Percentiles rank a stretch among this genome's conserved stretches.
Conservation (phyloP, 2,329 filamentous ascomycete species). For the Curvularia lunata region DNA sequence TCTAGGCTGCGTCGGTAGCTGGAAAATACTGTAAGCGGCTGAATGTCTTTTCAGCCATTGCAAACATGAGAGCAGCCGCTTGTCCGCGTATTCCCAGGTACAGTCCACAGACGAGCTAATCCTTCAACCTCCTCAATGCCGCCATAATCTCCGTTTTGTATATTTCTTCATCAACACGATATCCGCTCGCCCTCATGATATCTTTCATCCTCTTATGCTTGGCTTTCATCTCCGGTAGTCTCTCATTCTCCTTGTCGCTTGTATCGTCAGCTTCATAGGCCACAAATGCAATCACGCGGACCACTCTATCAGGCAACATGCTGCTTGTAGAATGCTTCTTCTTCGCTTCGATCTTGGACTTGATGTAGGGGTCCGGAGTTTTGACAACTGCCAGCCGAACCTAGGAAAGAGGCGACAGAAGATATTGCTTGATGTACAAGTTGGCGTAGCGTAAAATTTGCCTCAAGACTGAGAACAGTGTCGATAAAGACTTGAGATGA, state of each 20-base stretch:
- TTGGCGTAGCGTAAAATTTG: background rate
- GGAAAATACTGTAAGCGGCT: background rate
- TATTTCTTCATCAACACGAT: conserved; percentile 1
- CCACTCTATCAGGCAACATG: background rate
- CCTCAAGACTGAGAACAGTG: background rate
- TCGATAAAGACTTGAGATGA: background rate
- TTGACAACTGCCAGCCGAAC: background rate
- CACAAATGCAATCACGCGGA: conserved; percentile 7
- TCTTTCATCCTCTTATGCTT: conserved; percentile 15
- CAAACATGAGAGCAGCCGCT: background rate
- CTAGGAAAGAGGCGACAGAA: background rate
- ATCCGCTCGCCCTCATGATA: background rate
- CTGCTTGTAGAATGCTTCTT: too few relatives aligned
- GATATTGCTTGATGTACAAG: background rate
- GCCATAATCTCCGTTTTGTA: conserved; percentile 13
- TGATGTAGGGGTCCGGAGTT: conserved; percentile 1
- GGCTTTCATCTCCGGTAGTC: conserved; percentile 5
- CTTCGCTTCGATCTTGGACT: background rate
- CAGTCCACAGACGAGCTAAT: background rate
- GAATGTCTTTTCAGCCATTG: background rate
- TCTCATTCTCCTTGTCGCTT: background rate
- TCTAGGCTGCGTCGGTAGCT: background rate
- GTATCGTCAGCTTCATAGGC: background rate
- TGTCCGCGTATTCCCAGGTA: background rate
- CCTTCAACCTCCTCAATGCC: conserved; percentile 8